These are phyloP conservation scores for Citrus mangshanensis DNA, from an alignment of 345 rosid genomes.

Conservation along the genomic window DNA sequence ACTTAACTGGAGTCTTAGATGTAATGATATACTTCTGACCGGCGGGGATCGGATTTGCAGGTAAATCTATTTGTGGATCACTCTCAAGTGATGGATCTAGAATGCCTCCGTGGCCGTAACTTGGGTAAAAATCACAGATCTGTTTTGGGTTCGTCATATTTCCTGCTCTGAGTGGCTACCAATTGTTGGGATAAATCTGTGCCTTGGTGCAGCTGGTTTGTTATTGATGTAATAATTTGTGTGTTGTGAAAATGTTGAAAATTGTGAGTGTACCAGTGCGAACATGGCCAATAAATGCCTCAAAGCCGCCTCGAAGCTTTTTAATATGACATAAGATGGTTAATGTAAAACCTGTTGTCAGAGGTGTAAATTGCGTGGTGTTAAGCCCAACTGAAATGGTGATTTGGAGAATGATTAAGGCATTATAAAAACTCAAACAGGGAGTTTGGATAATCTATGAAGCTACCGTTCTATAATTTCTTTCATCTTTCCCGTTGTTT, in stretches of 20 bases:
- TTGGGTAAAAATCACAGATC: slow-evolving; percentile 56
- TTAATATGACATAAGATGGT: not conserved
- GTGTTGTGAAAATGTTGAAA: not conserved
- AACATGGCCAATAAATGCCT: no score
- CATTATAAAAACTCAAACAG: no score
- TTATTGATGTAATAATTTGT: not conserved
- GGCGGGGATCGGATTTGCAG: slow-evolving; percentile 33
- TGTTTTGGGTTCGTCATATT: slow-evolving; percentile 49
- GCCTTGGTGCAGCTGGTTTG: not conserved
- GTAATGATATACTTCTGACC: not conserved
- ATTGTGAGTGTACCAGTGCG: not conserved
- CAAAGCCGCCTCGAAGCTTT: not conserved
- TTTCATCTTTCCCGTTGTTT: no score
- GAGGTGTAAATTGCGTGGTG: no score
- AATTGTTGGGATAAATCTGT: not conserved
- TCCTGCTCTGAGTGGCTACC: slow-evolving; percentile 27
- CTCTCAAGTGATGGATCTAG: slow-evolving; percentile 82
- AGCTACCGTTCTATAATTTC: no score
- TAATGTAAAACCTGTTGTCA: not conserved
- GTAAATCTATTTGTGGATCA: slow-evolving; percentile 93
- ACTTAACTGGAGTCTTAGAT: slow-evolving; percentile 5
- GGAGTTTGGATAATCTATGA: no score
- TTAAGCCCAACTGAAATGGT: no score
- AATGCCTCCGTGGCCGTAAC: slow-evolving; percentile 74
- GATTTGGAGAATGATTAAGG: no score